These are phyloP conservation scores for Pelargonium citronellum DNA, from an alignment of 441 rosid species.

Conservation along the genomic window DNA sequence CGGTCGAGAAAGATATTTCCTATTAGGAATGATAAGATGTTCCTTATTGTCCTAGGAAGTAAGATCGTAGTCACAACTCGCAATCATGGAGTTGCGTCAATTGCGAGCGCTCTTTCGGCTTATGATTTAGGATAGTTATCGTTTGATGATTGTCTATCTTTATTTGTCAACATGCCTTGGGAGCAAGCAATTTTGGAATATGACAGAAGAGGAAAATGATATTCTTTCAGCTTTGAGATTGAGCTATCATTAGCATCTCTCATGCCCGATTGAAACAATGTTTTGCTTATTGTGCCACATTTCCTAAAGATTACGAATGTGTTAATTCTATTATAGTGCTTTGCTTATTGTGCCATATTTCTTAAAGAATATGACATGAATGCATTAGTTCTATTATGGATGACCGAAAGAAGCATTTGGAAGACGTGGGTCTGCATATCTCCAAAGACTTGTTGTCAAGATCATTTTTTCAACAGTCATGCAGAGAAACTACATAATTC, in stretches of 20 bases:
- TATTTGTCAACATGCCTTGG: slow-evolving; percentile 9
- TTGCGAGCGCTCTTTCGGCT: neutral
- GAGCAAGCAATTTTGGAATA: slow-evolving; percentile 2
- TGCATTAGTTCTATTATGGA: slow-evolving; percentile 7
- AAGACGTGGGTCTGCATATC: neutral
- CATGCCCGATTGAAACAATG: neutral
- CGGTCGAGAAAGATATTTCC: too few relatives aligned
- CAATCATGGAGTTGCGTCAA: neutral
- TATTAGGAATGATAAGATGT: too few relatives aligned
- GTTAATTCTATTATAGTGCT: too few relatives aligned
- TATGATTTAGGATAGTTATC: neutral
- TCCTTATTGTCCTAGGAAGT: slow-evolving; percentile 11
- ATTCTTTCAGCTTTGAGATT: slow-evolving; percentile 2
- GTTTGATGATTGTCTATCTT: neutral
- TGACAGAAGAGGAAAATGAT: neutral
- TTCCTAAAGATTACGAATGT: neutral
- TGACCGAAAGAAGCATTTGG: slow-evolving; percentile 1
- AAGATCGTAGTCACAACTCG: slow-evolving; percentile 19
- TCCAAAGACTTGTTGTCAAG: neutral
- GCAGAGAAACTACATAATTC: neutral
- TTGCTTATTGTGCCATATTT: too few relatives aligned
- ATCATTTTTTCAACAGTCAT: slow-evolving; percentile 13
- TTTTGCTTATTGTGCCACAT: slow-evolving; percentile 13
- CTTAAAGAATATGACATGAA: neutral
- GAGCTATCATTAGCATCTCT: slow-evolving; percentile 7